Base-by-base conservation (phyloP, 2,329 filamentous ascomycete species). In the Cladobotryum protrusum region DNA sequence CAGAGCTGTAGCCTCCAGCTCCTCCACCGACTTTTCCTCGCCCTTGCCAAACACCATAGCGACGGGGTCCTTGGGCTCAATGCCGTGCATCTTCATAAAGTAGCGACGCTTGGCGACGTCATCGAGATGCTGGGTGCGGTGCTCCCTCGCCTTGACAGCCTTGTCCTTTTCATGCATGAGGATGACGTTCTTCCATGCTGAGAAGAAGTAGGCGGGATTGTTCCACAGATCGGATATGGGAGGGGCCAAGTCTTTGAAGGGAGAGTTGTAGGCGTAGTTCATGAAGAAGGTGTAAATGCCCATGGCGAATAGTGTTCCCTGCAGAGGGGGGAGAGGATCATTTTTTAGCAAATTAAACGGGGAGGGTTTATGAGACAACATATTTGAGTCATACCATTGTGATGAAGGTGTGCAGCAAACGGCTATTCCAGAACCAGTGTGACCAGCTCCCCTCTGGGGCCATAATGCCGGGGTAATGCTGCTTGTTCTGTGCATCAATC, bases 391-490 rank as follows among this genome's bases (percentile, higher is more conserved):
- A 52, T 75, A 95, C 89, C 74, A 96, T 76, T 2, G 88, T 87
- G 65, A 99, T 91, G 67, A 80, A 86, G 24, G 89, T 68, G 68
- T 99, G 92, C 50, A 97, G 80, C 49, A 72, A 72, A 52, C 79
- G 79, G 65, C 82, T 92, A 58, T 88, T 83, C 65, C 95, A 75
- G 67, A 97, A 91, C 81, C 86, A 91, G 67, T 92, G 80, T 70
- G 87, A 78, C 68, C 89, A 89, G 0, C 86, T 88, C 5, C 89
- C 89, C 63, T 86, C 76, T 0, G 90, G 84, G 43, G 92, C 87
- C 77, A 95, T 90, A 78, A 95, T 84, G 59, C 91, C 85, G 1
- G 93, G 93, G 66, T 97, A 97, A 56, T 86, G 75, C 67, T 81
- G 86, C 56, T 70, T 79, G 57, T 74, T 77, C 73, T 89, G 89